Conservation (phyloP, 768 basidiomycete species). For the Mycena alexandri region DNA sequence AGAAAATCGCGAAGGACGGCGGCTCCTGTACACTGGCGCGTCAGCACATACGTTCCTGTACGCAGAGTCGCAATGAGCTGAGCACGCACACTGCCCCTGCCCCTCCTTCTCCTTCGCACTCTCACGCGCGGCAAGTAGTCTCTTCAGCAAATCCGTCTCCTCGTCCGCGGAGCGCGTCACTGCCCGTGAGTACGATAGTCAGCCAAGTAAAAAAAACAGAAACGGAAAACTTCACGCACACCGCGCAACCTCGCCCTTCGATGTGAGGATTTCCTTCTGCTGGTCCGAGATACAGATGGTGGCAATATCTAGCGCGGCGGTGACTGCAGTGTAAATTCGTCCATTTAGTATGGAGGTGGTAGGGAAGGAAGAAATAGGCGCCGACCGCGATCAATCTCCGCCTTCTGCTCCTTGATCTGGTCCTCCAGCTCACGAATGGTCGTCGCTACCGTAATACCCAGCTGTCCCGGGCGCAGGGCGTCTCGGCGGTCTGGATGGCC, state of each 20-base stretch:
- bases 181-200: background rate
- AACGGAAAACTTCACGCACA: background rate
- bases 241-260: slow-evolving; percentile 1
- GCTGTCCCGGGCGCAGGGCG: background rate
- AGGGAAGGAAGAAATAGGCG: background rate
- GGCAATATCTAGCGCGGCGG: background rate
- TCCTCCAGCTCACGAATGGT: background rate
- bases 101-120: background rate
- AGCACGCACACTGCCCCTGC: background rate
- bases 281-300: background rate
- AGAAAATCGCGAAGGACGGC: too few relatives aligned
- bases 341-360: background rate
- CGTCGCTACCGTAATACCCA: background rate
- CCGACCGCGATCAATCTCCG: slow-evolving; percentile 4
- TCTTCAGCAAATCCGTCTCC: background rate
- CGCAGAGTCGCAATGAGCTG: too few relatives aligned
- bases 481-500: background rate
- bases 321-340: background rate
- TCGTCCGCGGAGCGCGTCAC: background rate
- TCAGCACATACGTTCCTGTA: too few relatives aligned
- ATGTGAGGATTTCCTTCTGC: background rate
- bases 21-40: too few relatives aligned
- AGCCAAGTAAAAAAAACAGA: too few relatives aligned
- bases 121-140: background rate
- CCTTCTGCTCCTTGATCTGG: background rate